Evolutionary conservation across 805 yeast genomes (phyloP), one percentile per base, ranked within the genome.

Genomic region (Wickerhamiella slavikovae): DNA sequence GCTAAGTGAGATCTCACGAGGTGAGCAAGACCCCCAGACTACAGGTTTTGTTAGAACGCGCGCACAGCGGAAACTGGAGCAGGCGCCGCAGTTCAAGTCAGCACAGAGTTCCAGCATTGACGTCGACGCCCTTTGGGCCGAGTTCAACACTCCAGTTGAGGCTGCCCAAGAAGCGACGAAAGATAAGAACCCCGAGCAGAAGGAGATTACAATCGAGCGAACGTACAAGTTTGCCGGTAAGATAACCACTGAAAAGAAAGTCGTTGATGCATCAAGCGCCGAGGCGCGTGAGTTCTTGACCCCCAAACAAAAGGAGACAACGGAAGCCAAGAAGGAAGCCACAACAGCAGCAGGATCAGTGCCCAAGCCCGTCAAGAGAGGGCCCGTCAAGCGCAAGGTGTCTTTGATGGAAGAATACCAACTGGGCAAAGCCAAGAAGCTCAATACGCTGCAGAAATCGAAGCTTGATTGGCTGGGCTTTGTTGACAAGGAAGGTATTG

Each of bases 401-500:
- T 53, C 79, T 18, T 54, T 82, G 5, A 83, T 77, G 46, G 78
- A 73, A 33, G 82, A 82, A 22, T 64, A 80, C 27, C 57, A 67
- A 25, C 64, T 71, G 8, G 60, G 76, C 3, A 67, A 73, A 38
- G 71, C 75, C 40, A 69, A 78, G 19, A 85, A 80, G 47, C 59
- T 89, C 36, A 77, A 92, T 15, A 89, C 98, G 0, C 57, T 89
- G 38, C 96, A 89, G 48, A 89, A 89, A 52, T 77, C 93, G 1
- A 60, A 92, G 37, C 59, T 89, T 29, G 98, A 89, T 52, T 89
- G 96, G 93, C 91, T 92, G 1, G 68, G 77, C 27, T 82, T 77
- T 53, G 94, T 89, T 18, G 95, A 85, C 52, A 64, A 75, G 38
- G 71, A 72, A 38, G 82, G 82, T 32, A 71, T 89, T 27, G 62